Conservation (phyloP, 192 early-diverging fungal genomes). For the Ramicandelaber brevisporus region DNA sequence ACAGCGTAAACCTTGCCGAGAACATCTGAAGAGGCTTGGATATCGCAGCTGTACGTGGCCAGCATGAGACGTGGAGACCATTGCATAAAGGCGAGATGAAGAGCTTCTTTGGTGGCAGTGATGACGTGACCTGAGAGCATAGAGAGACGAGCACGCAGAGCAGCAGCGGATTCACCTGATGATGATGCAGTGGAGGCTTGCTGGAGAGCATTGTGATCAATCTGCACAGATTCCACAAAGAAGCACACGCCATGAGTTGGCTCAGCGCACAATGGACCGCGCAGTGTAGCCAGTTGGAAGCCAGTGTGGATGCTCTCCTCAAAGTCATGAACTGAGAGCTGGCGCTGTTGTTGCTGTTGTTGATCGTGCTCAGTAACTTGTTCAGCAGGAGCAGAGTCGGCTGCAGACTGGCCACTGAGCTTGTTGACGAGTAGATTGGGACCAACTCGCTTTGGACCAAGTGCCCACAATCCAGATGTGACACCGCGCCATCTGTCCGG, state of each 20-base stretch:
- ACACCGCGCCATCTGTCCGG: constrained; percentile 6
- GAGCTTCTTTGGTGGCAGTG: constrained; percentile 57
- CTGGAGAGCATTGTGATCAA: too few relatives aligned
- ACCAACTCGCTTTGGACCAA: constrained; percentile 59
- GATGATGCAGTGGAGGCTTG: too few relatives aligned
- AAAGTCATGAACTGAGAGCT: constrained; percentile 25
- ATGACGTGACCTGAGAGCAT: constrained; percentile 58
- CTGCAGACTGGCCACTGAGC: too few relatives aligned
- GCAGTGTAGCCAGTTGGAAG: constrained; percentile 76
- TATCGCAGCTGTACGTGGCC: constrained; percentile 93
- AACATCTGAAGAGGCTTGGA: constrained; percentile 83
- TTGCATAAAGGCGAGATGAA: constrained; percentile 57
- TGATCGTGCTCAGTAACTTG: constrained; percentile 1
- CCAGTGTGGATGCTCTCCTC: constrained; percentile 65
- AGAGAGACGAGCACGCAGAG: constrained; percentile 1
- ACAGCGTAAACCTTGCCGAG: constrained; percentile 93
- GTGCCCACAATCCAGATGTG: constrained; percentile 40
- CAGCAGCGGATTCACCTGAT: background rate
- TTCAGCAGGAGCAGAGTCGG: constrained; percentile 15
- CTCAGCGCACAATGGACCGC: constrained; percentile 83
- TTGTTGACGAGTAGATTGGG: constrained; percentile 55
- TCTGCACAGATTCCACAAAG: constrained; percentile 1
- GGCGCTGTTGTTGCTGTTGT: too few relatives aligned
- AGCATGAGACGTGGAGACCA: constrained; percentile 88
- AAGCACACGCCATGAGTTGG: constrained; percentile 54